phyloP scores from a whole-genome alignment of 768 basidiomycete genomes.

The Pholiota molesta region DNA sequence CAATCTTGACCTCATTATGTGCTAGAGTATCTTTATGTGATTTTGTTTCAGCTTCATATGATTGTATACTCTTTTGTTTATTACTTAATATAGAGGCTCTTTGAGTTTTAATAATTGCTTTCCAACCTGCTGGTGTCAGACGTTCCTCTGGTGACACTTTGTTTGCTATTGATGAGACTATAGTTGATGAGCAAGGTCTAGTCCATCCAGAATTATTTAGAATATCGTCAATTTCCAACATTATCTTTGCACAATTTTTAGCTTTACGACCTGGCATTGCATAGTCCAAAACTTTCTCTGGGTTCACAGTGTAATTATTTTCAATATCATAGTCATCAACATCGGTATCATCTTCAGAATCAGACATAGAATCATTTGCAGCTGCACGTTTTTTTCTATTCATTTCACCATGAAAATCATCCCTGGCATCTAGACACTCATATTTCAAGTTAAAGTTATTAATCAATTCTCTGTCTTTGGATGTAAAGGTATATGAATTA shows the following conservation, averaged over 20 bases:
- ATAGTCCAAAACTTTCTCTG: neutral
- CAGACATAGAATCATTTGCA: neutral
- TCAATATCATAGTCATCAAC: neutral
- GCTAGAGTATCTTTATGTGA: neutral
- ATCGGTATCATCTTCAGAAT: neutral
- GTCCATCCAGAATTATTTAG: neutral
- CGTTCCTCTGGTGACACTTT: neutral
- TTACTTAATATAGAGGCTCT: neutral
- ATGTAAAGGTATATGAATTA: slow-evolving; percentile 15
- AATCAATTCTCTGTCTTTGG: slow-evolving; percentile 21
- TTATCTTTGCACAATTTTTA: neutral
- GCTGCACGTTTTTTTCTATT: slow-evolving; percentile 11
- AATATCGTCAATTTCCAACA: neutral
- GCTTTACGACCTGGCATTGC: neutral
- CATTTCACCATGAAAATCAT: slow-evolving; percentile 30
- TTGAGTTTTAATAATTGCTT: neutral
- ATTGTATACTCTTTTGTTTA: neutral
- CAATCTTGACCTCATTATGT: neutral
- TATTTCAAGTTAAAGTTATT: slow-evolving; percentile 34
- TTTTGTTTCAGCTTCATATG: neutral
- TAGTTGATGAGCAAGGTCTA: neutral
- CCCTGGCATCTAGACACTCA: slow-evolving; percentile 38
- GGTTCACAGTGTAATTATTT: neutral
- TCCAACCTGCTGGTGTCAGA: slow-evolving; percentile 5
- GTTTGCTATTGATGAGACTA: neutral